Evolutionary conservation across 2,329 filamentous ascomycete species (phyloP), one percentile per base, ranked within the genome.

Genomic region (Alternaria infectoria): DNA sequence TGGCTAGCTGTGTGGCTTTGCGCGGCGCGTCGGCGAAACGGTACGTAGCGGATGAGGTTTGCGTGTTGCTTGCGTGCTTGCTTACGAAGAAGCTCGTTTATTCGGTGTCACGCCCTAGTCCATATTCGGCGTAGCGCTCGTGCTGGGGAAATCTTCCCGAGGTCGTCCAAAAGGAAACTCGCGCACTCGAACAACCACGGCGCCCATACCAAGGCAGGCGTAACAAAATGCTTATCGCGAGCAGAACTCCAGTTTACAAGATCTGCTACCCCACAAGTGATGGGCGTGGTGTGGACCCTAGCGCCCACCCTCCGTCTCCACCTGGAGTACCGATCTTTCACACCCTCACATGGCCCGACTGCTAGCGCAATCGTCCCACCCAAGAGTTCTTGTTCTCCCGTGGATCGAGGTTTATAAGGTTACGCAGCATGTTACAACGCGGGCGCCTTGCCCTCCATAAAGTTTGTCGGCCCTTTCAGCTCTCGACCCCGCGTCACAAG

Each of bases 401-500:
- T 23, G 49, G 19, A 36, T 52, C 49, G 13, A 52, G 23, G 40
- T 46, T 56, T 4, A 30, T 19, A 43, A 54, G 47, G 50, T 58
- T 44, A 55, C 51, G 52, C 62, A 55, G 51, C 40, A 47, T 51
- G 54, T 28, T 30, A 58, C 40, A 47, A 54, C 47, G 28, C 43
- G 23, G 43, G 54, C 26, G 12, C 40, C 21, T 28, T 59, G 43
- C 26, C 52, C 19, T 54, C 40, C 19, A 44, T 21, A 45, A 59
- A 49, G 28, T 44, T 30, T 59, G 62, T 51, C 55, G 55, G 62
- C 51, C 51, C 49, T 57, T 46, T 44, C 47, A 62, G 59, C 54
- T 59, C 23, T 44, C 52, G 47, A 59, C 68, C 68, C 66, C 66
- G 68, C 68, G 67, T 72, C 68, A 70, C 66, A 69, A 66, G 69